Percentiles rank a stretch among this genome's conserved stretches.
phyloP scores from a whole-genome alignment of 2,329 filamentous ascomycete species.

The Penicillium glabrum region DNA sequence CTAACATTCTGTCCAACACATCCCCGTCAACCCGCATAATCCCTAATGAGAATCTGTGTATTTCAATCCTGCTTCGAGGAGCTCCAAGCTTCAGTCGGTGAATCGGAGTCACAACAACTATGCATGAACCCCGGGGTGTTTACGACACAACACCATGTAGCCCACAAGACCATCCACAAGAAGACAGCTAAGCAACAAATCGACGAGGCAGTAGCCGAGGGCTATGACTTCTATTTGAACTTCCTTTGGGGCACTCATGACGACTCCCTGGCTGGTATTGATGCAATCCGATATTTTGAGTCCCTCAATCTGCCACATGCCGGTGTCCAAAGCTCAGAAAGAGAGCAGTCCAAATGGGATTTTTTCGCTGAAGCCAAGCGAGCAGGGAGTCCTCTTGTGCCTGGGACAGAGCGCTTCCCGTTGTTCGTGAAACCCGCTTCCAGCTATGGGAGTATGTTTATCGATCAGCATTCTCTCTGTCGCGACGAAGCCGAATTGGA shows the following conservation, averaged over 20 bases:
- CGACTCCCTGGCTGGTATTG: slow-evolving; percentile 21
- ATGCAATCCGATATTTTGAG: slow-evolving; percentile 23
- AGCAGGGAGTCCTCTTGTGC: slow-evolving; percentile 14
- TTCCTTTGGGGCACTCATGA: slow-evolving; percentile 26
- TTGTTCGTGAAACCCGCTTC: slow-evolving; percentile 24
- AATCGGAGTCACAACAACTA: slow-evolving; percentile 3
- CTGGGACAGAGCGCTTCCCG: slow-evolving; percentile 14
- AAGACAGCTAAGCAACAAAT: slow-evolving; percentile 19
- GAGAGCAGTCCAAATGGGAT: slow-evolving; percentile 19
- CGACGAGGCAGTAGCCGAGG: slow-evolving; percentile 16
- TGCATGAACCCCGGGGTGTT: slow-evolving; percentile 14
- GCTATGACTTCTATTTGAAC: slow-evolving; percentile 26
- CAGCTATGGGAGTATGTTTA: slow-evolving; percentile 19
- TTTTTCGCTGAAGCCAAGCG: slow-evolving; percentile 18
- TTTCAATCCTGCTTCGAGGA: slow-evolving; percentile 11
- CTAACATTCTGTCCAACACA: background rate
- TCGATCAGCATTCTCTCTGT: slow-evolving; percentile 20
- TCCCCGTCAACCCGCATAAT: background rate
- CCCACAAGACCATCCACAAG: slow-evolving; percentile 20
- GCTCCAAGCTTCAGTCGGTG: slow-evolving; percentile 7
- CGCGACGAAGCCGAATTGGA: slow-evolving; percentile 12
- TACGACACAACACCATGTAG: slow-evolving; percentile 19
- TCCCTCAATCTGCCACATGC: slow-evolving; percentile 16
- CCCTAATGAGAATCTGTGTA: slow-evolving; percentile 8
- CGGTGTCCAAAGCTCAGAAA: slow-evolving; percentile 19